These are phyloP conservation scores for Silene latifolia DNA, from an alignment of 148 eudicot genomes.

Conservation along the genomic window DNA sequence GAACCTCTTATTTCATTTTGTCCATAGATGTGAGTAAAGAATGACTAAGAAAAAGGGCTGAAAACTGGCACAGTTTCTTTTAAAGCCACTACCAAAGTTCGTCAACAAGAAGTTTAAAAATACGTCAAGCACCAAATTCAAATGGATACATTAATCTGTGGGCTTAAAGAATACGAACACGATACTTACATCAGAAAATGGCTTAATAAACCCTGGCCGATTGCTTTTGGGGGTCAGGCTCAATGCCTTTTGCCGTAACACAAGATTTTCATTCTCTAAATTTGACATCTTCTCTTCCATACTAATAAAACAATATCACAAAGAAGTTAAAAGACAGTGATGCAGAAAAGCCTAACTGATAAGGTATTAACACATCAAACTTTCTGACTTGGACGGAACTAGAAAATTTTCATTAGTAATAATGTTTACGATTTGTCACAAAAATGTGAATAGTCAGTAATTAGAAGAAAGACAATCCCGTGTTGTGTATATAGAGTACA, in stretches of 20 bases:
- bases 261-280: slow-evolving; percentile 83
- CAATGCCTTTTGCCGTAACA: slow-evolving; percentile 76
- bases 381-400: neutral
- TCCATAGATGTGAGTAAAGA: neutral
- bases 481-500: slow-evolving; percentile 24
- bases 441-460: neutral
- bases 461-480: neutral
- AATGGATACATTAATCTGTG: neutral
- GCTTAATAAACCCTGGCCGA: slow-evolving; percentile 56
- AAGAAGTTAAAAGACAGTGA: neutral
- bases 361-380: neutral
- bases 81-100: neutral
- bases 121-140: neutral
- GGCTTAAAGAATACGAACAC: neutral
- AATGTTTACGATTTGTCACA: neutral
- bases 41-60: neutral
- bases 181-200: slow-evolving; percentile 66
- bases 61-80: neutral
- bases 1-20: neutral
- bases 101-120: neutral
- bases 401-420: neutral
- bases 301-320: slow-evolving; percentile 33
- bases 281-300: slow-evolving; percentile 78
- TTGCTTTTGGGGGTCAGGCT: slow-evolving; percentile 57
- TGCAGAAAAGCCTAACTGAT: neutral